Evolutionary conservation across 495 filamentous ascomycete species (phyloP).

Genomic region (Lasiosphaeria miniovina): DNA sequence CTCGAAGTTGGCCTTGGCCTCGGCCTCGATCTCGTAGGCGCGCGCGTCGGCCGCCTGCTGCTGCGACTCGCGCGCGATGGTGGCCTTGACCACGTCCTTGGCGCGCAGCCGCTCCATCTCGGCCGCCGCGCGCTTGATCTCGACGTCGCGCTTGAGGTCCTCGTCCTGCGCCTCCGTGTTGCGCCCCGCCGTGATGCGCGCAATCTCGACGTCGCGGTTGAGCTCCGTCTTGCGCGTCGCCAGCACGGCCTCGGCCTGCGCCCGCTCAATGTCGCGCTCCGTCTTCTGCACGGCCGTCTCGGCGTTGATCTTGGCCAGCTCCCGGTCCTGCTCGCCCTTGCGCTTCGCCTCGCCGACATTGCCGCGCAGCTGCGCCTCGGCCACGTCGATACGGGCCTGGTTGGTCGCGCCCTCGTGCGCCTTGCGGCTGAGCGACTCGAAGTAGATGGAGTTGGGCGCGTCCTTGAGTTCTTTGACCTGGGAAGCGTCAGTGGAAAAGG

Average conservation of each 20-base stretch:
- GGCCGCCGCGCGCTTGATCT: constrained; percentile 70
- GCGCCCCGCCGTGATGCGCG: constrained; percentile 66
- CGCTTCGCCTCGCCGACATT: constrained; percentile 78
- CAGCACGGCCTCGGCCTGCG: constrained; percentile 69
- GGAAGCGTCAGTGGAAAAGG: constrained; percentile 56
- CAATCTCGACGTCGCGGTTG: constrained; percentile 65
- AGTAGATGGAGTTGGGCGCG: constrained; percentile 72
- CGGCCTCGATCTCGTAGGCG: constrained; percentile 54
- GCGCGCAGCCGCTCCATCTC: constrained; percentile 76
- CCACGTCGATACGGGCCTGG: constrained; percentile 57
- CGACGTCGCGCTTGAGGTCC: constrained; percentile 70
- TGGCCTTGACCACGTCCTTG: constrained; percentile 71
- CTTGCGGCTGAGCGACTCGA: constrained; percentile 72
- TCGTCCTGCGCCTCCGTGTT: constrained; percentile 69
- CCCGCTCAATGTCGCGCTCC: constrained; percentile 75
- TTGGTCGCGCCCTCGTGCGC: constrained; percentile 81
- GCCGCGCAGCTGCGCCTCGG: constrained; percentile 72
- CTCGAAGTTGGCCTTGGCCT: constrained; percentile 60
- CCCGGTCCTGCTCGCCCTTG: constrained; percentile 70
- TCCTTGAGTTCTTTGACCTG: constrained; percentile 84
- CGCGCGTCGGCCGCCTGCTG: constrained; percentile 70
- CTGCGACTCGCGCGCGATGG: constrained; percentile 66
- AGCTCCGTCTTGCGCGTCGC: constrained; percentile 67
- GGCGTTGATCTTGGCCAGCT: constrained; percentile 78
- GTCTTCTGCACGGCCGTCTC: constrained; percentile 80